Base-by-base conservation (phyloP, 1,139 yeast species). In the Scheffersomyces quercinus region DNA sequence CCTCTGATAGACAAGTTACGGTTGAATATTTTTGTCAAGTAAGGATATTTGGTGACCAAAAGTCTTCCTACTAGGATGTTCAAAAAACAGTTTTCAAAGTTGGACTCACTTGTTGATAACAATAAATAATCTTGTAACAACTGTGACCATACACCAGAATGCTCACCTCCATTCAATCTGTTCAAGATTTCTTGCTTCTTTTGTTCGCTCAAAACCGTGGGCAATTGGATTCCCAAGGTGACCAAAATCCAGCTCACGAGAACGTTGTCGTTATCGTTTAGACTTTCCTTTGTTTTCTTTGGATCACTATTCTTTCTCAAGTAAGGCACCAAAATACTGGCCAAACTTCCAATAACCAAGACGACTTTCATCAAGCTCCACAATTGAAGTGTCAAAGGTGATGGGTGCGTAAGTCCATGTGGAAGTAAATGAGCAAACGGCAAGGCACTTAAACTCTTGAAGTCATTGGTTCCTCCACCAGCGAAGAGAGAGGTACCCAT, bases 401-500 rank as follows among this genome's bases (percentile, higher is more conserved):
- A 59, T 7, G 71, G 65, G 35, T 57, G 53, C 3, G 56, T 43
- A 7, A 68, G 38, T 2, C 60, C 47, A 36, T 45, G 38, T 10
- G 74, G 71, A 33, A 70, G 54, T 15, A 61, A 52, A 14, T 48
- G 49, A 7, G 58, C 50, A 39, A 69, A 54, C 28, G 77, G 77
- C 28, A 70, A 48, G 1, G 70, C 68, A 9, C 69, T 57, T 55
- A 73, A 59, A 3, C 77, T 75, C 48, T 71, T 64, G 56, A 69
- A 70, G 48, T 71, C 76, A 40, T 60, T 59, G 31, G 48, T 44
- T 5, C 65, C 64, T 8, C 65, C 64, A 14, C 69, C 68, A n/a
- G 64, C 64, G 42, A 73, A 65, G 42, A 71, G 58, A 1, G 77
- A 68, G 3, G 77, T 68, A 12, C 83, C 84, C 64, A 78, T 65